These are phyloP conservation scores for Triticum urartu DNA, from an alignment of 176 grass and related monocot genomes.

Conservation along the genomic window DNA sequence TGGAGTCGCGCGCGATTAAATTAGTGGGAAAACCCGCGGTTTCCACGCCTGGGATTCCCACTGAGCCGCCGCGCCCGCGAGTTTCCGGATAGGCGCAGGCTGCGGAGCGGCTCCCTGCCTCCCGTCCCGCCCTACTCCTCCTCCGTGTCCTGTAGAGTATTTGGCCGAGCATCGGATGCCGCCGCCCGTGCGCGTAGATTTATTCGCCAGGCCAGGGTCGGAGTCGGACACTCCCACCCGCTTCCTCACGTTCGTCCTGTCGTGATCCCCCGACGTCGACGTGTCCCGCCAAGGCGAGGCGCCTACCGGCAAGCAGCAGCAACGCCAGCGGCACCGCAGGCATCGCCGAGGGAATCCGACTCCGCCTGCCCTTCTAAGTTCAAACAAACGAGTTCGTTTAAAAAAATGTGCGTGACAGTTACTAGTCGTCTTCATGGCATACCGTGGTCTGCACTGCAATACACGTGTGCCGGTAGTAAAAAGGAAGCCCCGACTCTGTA, in stretches of 20 bases:
- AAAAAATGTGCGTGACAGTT: neutral
- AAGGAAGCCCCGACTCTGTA: neutral
- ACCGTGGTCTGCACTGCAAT: too few relatives aligned
- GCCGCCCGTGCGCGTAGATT: slow-evolving; percentile 32
- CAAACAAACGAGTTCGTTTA: neutral
- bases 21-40: slow-evolving; percentile 16
- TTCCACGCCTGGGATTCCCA: slow-evolving; percentile 49
- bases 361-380: too few relatives aligned
- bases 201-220: neutral
- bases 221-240: neutral
- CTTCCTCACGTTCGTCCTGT: slow-evolving; percentile 13
- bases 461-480: neutral
- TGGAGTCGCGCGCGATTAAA: slow-evolving; percentile 2
- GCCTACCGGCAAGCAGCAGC: neutral
- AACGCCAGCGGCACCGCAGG: neutral
- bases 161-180: slow-evolving; percentile 33
- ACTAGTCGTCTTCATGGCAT: neutral
- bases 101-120: neutral
- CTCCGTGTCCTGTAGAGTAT: too few relatives aligned
- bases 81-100: slow-evolving; percentile 20
- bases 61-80: slow-evolving; percentile 32
- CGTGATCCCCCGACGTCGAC: slow-evolving; percentile 18
- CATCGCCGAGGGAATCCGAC: slow-evolving; percentile 37
- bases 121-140: neutral
- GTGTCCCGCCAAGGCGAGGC: neutral